Conservation (phyloP, 768 basidiomycete species). For the Lyophyllum semitale region DNA sequence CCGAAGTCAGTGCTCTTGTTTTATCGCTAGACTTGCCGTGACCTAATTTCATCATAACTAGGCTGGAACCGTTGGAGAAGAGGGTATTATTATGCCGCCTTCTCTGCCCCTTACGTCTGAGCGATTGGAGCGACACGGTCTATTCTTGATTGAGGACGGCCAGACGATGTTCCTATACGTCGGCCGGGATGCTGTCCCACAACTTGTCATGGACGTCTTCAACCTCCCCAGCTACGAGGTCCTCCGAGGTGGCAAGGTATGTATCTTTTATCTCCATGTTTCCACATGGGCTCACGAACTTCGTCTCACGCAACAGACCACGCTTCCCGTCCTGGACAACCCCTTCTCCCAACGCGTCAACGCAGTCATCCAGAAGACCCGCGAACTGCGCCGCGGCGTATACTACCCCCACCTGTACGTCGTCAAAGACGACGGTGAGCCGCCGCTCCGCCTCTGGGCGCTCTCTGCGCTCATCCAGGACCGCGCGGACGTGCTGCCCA, state of each 20-base stretch:
- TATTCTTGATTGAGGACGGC: slow-evolving; percentile 96
- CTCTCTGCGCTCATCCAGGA: slow-evolving; percentile 94
- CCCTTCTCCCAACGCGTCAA: slow-evolving; percentile 95
- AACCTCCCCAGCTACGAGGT: slow-evolving; percentile 86
- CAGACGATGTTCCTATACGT: slow-evolving; percentile 99
- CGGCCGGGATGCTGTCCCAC: slow-evolving; percentile 97
- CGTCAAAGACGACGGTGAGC: slow-evolving; percentile 98
- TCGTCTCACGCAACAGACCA: slow-evolving; percentile 53
- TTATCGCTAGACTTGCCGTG: neutral
- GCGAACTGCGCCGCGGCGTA: slow-evolving; percentile 90
- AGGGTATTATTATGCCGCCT: slow-evolving; percentile 86
- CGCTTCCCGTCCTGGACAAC: slow-evolving; percentile 89
- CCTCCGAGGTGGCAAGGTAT: slow-evolving; percentile 90
- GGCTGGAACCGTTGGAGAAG: slow-evolving; percentile 90
- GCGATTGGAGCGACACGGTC: slow-evolving; percentile 89
- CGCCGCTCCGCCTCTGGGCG: slow-evolving; percentile 92
- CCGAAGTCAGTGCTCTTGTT: slow-evolving; percentile 59
- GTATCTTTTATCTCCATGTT: slow-evolving; percentile 14
- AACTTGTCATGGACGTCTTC: slow-evolving; percentile 93
- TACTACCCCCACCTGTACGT: slow-evolving; percentile 95
- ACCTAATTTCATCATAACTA: slow-evolving; percentile 34
- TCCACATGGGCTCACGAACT: slow-evolving; percentile 1
- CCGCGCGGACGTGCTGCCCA: slow-evolving; percentile 90
- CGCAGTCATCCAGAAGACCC: slow-evolving; percentile 89
- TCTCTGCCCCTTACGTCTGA: slow-evolving; percentile 93